A percentile compares a stretch with the other conserved stretches of the same genome.
Conservation (phyloP, 306 rosid species). For the Morella rubra region DNA sequence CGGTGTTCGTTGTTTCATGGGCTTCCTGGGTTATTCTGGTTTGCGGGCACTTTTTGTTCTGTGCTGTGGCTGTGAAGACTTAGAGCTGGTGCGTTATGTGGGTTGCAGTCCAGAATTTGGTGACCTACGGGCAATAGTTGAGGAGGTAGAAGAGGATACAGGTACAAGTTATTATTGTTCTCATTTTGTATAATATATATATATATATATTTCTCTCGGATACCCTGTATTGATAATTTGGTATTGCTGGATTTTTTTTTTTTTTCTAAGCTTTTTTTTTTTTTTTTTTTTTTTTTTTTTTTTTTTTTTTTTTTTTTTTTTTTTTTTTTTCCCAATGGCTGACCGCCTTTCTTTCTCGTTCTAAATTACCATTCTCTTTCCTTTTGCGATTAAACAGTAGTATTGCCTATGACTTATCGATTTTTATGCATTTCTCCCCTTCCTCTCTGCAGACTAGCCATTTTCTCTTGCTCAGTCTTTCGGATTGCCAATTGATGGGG, state of each 20-base stretch:
- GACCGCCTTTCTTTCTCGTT: background rate
- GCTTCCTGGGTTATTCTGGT: slow-evolving; percentile 13
- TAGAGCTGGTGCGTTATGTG: slow-evolving; percentile 16
- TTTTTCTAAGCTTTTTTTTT: no score
- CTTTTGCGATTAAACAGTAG: background rate
- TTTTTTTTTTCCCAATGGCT: slow-evolving; percentile 4
- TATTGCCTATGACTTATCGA: no score
- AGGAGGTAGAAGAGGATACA: slow-evolving; percentile 16
- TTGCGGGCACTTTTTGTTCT: slow-evolving; percentile 4
- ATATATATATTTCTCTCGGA: background rate
- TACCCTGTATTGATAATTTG: background rate
- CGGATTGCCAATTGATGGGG: background rate
- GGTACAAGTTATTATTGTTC: slow-evolving; percentile 26
- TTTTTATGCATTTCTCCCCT: background rate
- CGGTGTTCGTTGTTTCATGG: slow-evolving; percentile 18
- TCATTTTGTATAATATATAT: background rate
- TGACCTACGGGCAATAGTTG: slow-evolving; percentile 17
- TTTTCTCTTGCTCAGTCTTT: background rate
- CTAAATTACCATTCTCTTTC: background rate
- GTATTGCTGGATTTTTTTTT: background rate
- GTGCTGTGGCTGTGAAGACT: slow-evolving; percentile 5
- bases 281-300: background rate
- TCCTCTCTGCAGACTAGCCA: background rate
- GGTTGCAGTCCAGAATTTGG: slow-evolving; percentile 1
- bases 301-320: no score